These are phyloP conservation scores for Domatiomyces globalis DNA, from an alignment of 2,329 filamentous ascomycete species.

Conservation along the genomic window DNA sequence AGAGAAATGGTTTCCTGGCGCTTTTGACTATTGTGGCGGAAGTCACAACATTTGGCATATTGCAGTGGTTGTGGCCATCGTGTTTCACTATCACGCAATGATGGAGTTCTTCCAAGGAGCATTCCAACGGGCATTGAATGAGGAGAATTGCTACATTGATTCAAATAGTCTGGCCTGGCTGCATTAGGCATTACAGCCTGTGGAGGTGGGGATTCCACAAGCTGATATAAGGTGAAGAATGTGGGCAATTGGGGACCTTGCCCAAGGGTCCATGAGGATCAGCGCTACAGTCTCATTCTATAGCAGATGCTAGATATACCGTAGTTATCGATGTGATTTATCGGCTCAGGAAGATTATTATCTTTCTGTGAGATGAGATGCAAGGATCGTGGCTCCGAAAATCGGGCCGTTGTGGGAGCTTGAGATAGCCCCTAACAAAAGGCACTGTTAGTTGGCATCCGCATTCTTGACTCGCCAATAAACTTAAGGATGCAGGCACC, in stretches of 20 bases:
- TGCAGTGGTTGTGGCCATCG: constrained; percentile 81
- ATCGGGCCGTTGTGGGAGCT: too few relatives aligned
- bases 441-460: too few relatives aligned
- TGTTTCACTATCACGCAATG: constrained; percentile 97
- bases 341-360: too few relatives aligned
- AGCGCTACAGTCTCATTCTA: neutral
- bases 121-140: constrained; percentile 50
- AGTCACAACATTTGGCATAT: constrained; percentile 98
- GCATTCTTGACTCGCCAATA: too few relatives aligned
- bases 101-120: constrained; percentile 78
- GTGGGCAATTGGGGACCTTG: neutral
- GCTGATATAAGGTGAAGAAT: neutral
- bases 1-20: constrained; percentile 80
- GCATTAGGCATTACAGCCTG: neutral
- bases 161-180: neutral
- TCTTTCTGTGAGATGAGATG: too few relatives aligned
- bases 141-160: constrained; percentile 11
- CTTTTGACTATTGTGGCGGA: constrained; percentile 88
- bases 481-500: too few relatives aligned
- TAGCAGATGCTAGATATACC: neutral
- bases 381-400: too few relatives aligned
- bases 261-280: neutral
- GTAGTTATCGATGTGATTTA: neutral
- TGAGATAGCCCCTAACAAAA: too few relatives aligned
- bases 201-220: neutral